These are phyloP conservation scores for Aureobasidium sp. DNA, from an alignment of 2,329 filamentous ascomycete genomes.

Conservation along the genomic window DNA sequence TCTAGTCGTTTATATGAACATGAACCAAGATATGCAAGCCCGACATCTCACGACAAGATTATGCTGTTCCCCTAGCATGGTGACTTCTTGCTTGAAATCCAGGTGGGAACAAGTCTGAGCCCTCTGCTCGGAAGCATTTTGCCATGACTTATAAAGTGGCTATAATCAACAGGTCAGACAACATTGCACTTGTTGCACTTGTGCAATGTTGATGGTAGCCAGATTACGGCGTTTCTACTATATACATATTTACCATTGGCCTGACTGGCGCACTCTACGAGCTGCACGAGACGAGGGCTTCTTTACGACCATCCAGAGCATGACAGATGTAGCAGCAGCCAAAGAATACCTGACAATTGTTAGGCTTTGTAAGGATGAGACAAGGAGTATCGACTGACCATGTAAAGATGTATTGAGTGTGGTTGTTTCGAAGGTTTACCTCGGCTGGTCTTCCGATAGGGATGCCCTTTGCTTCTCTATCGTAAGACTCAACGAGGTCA, in stretches of 20 bases:
- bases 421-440: constrained; percentile 92
- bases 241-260: constrained; percentile 23
- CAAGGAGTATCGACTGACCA: constrained; percentile 55
- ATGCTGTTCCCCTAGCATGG: background rate
- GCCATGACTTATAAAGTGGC: background rate
- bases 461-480: constrained; percentile 70
- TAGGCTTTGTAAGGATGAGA: background rate
- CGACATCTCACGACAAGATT: background rate
- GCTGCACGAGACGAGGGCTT: constrained; percentile 60
- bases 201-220: background rate
- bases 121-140: background rate
- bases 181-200: background rate
- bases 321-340: constrained; percentile 75
- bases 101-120: background rate
- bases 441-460: constrained; percentile 82
- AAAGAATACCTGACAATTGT: constrained; percentile 66
- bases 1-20: no score
- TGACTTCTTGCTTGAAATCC: background rate
- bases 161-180: background rate
- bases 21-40: background rate
- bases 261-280: constrained; percentile 17
- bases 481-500: constrained; percentile 66
- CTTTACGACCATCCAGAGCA: constrained; percentile 92
- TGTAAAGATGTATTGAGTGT: constrained; percentile 97
- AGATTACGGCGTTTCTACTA: background rate